Evolutionary conservation across 768 basidiomycete species (phyloP), one percentile per base, ranked within the genome.

Genomic region (Collybia nuda): DNA sequence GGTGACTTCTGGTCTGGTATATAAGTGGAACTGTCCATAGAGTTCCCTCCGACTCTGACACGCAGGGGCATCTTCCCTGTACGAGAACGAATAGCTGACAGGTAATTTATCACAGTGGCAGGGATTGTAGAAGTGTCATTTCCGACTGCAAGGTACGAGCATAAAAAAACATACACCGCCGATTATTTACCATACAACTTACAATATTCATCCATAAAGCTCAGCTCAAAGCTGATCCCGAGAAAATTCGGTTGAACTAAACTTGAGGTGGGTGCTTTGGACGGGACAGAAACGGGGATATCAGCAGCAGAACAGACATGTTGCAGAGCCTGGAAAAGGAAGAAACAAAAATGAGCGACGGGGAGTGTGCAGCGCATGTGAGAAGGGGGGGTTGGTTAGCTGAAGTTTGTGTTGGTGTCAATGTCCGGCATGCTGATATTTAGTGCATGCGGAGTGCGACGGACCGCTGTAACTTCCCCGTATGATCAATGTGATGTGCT

Each of bases 151-250:
- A 55, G 24, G 12, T 11, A 37, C 19, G 55, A 6, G 28, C 2
- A 45, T 19, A 22, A 44, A 37, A n/a, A 11, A 32, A 11, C 32
- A 32, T 32, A 14, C 3, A 11, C 14, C 9, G 32, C 32, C 12
- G 32, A 3, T 32, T 14, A 11, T 32, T 5, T 11, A 32, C 32
- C 6, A 32, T 32, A 14, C 17, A 40, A 66, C 74, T 46, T 45
- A 78, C 80, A 77, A 60, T 86, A 79, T 52, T 76, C 69, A 57
- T 80, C 72, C 51, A 85, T 73, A 53, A 82, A 82, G 41, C 79
- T 80, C 40, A 88, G 70, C 63, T 87, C 85, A 53, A 86, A 70
- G 42, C 78, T 81, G 60, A 86, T 78, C 7, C 86, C 86, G 14
- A 87, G 63, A 54, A 85, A 87, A 60, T 82, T 84, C 6, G 72